Evolutionary conservation across 805 yeast genomes (phyloP).

Genomic region (Millerozyma acaciae): DNA sequence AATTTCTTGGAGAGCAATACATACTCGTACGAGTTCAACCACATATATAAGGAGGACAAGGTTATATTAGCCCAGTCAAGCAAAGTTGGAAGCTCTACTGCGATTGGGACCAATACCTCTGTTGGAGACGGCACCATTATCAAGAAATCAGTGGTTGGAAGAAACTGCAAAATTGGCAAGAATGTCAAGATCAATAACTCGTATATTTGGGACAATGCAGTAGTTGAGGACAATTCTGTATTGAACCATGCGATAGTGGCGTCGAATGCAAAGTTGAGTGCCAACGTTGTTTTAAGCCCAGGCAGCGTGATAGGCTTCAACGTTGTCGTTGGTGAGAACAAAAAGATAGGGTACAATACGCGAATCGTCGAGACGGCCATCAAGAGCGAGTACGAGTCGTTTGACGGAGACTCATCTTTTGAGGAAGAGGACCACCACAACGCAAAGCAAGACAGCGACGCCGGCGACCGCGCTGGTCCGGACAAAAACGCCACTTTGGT

Average conservation of each 20-base stretch:
- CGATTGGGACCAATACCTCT: conserved; percentile 71
- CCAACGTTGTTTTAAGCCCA: conserved; percentile 50
- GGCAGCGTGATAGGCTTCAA: conserved; percentile 78
- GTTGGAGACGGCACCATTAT: conserved; percentile 74
- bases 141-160: conserved; percentile 75
- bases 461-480: conserved; percentile 12
- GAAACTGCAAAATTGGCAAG: conserved; percentile 78
- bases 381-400: conserved; percentile 26
- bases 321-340: conserved; percentile 58
- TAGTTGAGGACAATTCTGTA: conserved; percentile 59
- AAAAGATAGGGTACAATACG: conserved; percentile 45
- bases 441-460: conserved; percentile 27
- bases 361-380: conserved; percentile 51
- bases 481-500: conserved; percentile 37
- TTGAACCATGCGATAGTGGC: conserved; percentile 72
- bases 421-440: conserved; percentile 20
- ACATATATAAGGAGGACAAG: conserved; percentile 83
- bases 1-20: conserved; percentile 69
- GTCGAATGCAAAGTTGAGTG: conserved; percentile 51
- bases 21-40: conserved; percentile 76
- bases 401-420: conserved; percentile 11
- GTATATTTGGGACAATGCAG: conserved; percentile 82
- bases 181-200: conserved; percentile 69
- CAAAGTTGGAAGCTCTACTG: conserved; percentile 72
- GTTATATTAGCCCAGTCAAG: conserved; percentile 95